A percentile compares a stretch with the other conserved stretches of the same genome.
Conservation (phyloP, 257 asterid species). For the Nyctanthes arbortristis region DNA sequence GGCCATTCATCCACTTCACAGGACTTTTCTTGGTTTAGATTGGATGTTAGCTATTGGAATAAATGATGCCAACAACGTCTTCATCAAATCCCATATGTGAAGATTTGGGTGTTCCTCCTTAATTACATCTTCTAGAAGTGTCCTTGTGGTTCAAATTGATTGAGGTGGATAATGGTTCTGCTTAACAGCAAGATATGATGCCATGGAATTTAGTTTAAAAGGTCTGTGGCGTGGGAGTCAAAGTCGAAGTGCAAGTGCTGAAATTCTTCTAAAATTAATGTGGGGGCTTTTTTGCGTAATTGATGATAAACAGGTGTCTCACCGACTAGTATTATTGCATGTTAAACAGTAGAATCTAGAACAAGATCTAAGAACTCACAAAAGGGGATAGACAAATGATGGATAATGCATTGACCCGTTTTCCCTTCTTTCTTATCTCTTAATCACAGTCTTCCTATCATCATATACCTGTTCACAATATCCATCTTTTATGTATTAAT, state of each 20-base stretch:
- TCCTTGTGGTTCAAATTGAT: background rate
- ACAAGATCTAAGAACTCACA: background rate
- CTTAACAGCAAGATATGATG: background rate
- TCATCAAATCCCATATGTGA: background rate
- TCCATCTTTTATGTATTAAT: background rate
- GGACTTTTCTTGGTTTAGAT: background rate
- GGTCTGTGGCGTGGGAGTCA: conserved; percentile 17
- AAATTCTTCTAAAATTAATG: background rate
- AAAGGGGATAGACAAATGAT: background rate
- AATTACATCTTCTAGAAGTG: background rate
- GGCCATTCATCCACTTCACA: background rate
- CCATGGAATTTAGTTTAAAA: conserved; percentile 9
- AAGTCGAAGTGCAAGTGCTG: conserved; percentile 6
- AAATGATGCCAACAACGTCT: background rate
- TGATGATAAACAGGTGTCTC: background rate
- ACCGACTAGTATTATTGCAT: conserved; percentile 1
- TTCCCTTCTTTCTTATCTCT: no score
- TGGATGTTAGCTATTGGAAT: background rate
- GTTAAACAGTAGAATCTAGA: background rate
- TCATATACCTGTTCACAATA: background rate
- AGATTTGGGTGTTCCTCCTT: no score
- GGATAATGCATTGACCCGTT: background rate
- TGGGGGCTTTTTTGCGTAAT: background rate
- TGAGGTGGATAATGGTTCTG: conserved; percentile 1
- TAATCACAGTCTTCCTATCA: background rate